Percentiles rank a stretch among this genome's conserved stretches.
Conservation (phyloP, 2,329 filamentous ascomycete genomes). For the Bretziella fagacearum region DNA sequence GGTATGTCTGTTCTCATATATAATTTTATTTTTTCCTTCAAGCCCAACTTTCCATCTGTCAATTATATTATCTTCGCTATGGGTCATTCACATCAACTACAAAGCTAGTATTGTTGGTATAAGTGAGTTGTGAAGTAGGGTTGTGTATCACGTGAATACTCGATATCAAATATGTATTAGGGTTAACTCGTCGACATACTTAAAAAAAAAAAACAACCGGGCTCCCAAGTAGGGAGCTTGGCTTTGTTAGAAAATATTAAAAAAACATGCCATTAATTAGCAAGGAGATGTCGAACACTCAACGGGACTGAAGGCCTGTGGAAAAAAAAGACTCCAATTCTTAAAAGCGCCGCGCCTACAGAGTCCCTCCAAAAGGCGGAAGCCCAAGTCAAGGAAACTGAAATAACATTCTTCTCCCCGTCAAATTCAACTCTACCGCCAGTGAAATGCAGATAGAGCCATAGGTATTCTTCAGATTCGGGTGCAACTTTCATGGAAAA, state of each 20-base stretch:
- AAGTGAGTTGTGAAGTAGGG: too few relatives aligned
- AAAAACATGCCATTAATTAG: not conserved
- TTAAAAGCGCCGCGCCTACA: slow-evolving; percentile 37
- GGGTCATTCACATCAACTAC: too few relatives aligned
- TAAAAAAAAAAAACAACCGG: slow-evolving; percentile 1
- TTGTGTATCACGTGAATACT: too few relatives aligned
- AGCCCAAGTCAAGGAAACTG: slow-evolving; percentile 14
- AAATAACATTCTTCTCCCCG: slow-evolving; percentile 35
- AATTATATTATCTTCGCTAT: too few relatives aligned
- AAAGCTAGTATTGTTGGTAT: too few relatives aligned
- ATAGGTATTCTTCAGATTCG: slow-evolving; percentile 36
- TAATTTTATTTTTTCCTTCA: too few relatives aligned
- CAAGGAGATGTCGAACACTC: slow-evolving; percentile 37
- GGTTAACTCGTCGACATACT: not conserved
- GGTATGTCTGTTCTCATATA: too few relatives aligned
- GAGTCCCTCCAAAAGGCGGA: slow-evolving; percentile 15
- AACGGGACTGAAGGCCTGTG: slow-evolving; percentile 39
- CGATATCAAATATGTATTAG: not conserved
- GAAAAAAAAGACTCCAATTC: slow-evolving; percentile 40
- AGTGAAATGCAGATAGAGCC: slow-evolving; percentile 28
- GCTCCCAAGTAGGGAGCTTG: not conserved
- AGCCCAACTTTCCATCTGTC: too few relatives aligned
- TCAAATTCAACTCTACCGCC: slow-evolving; percentile 39
- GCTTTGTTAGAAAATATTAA: not conserved
- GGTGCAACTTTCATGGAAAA: slow-evolving; percentile 36